Base-by-base conservation (phyloP, 2,329 filamentous ascomycete genomes). In the Laburnicola sp. region DNA sequence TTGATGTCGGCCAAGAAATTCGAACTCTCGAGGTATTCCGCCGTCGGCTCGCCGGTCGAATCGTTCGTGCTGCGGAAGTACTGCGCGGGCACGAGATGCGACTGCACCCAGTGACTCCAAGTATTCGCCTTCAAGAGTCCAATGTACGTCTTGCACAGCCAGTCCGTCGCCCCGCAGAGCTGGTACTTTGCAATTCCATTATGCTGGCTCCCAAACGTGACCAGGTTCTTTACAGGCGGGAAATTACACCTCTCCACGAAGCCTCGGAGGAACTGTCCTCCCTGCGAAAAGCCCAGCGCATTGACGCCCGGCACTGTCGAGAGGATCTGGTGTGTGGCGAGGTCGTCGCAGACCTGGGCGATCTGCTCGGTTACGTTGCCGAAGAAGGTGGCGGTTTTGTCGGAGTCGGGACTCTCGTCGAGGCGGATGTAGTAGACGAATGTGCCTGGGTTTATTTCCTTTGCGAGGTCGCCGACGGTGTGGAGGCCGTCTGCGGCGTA, bases 1-100 rank as follows among this genome's bases (percentile, higher is more conserved):
- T 99, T 99, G 75, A 97, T 87, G 69, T 97, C 93, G 7, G 93
- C 94, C 6, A 99, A 79, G 73, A 95, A 97, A 70, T 92, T 93
- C 63, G 89, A 94, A 68, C 84, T 72, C 59, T 86, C 83, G 21
- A 97, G 82, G 69, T 97, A 99, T 27, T 79, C 75, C 0, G 85
- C 82, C 2, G 68, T 69, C 8, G 72, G 67, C 55, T 70, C 56
- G 21, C 71, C 91, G 74, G 69, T 91, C 76, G 50, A 78, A 71
- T 54, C 49, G 83, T 80, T 73, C 2, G 73, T 82, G 58, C 92
- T 84, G 45, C 93, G 87, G 78, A 88, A 97, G 78, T 99, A 99
- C 77, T 99, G 94, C 28, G 94, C 93, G 0, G 94, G 94, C 3
- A 99, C 89, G 6, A 97, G 80, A 16, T 83, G 83, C 45, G 78